Evolutionary conservation across 2,329 filamentous ascomycete genomes (phyloP).

Genomic region (Aspergillus pseudotamarii): DNA sequence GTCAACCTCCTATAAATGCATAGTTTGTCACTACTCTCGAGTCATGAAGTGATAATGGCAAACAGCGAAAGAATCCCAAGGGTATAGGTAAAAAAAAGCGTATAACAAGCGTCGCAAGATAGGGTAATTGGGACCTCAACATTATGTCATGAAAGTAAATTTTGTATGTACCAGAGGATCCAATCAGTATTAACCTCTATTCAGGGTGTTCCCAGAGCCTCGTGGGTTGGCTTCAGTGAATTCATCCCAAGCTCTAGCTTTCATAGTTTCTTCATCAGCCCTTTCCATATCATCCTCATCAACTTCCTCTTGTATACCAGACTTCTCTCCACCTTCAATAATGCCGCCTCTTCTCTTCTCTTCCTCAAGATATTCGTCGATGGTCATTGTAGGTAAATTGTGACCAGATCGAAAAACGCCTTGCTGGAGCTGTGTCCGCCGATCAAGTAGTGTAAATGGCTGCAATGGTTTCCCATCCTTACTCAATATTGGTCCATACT

Average conservation of each 20-base stretch:
- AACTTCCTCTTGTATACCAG: constrained; percentile 67
- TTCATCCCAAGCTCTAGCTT: constrained; percentile 94
- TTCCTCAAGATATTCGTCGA: constrained; percentile 96
- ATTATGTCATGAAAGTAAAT: no score
- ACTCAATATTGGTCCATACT: constrained; percentile 73
- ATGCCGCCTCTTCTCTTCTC: constrained; percentile 83
- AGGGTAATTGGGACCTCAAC: background rate
- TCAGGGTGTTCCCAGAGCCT: constrained; percentile 54
- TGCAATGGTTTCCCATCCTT: constrained; percentile 80
- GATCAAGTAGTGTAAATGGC: constrained; percentile 84
- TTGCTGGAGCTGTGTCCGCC: constrained; percentile 71
- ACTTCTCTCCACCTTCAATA: constrained; percentile 83
- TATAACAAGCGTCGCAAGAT: background rate
- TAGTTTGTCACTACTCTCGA: background rate
- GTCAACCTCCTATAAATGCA: background rate
- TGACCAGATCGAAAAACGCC: constrained; percentile 90
- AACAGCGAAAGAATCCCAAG: background rate
- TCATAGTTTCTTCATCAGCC: constrained; percentile 86
- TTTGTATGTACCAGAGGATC: background rate
- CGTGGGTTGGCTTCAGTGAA: constrained; percentile 87
- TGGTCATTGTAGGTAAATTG: constrained; percentile 94
- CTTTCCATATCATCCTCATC: constrained; percentile 92
- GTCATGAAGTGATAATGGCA: background rate
- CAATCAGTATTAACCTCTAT: constrained; percentile 38
- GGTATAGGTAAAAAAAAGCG: background rate